phyloP scores from a whole-genome alignment of 2,329 filamentous ascomycete species.

The Neurospora sp. region DNA sequence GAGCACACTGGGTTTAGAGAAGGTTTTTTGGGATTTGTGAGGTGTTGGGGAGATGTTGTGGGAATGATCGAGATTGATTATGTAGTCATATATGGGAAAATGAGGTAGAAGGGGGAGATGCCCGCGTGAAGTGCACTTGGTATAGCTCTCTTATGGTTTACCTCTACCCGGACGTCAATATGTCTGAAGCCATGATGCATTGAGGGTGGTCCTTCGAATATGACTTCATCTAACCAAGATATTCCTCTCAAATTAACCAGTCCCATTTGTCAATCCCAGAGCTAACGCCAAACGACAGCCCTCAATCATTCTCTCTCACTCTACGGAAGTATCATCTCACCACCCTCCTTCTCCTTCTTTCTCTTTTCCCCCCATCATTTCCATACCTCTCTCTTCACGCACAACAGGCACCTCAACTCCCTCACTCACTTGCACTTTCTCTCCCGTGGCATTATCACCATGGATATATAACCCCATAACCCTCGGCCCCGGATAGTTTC shows the following conservation, averaged over 20 bases:
- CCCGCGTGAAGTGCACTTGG: background rate
- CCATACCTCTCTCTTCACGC: background rate
- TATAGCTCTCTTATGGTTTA: background rate
- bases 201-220: background rate
- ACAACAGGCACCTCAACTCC: background rate
- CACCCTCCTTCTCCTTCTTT: background rate
- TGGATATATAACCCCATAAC: constrained; percentile 35
- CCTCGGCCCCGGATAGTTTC: constrained; percentile 41
- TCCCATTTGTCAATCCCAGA: too few relatives aligned
- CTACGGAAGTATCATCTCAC: background rate
- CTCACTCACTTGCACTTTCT: background rate
- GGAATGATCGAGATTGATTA: too few relatives aligned
- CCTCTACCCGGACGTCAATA: background rate
- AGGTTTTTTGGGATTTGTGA: too few relatives aligned
- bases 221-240: background rate
- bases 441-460: constrained; percentile 13
- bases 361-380: background rate
- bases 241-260: background rate
- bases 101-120: background rate
- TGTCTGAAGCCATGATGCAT: background rate
- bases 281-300: background rate
- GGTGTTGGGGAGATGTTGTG: too few relatives aligned
- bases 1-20: background rate
- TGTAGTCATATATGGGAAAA: background rate
- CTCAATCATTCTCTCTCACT: background rate